These are phyloP conservation scores for Bruguiera hainesii DNA, from an alignment of 441 rosid species.

Conservation along the genomic window DNA sequence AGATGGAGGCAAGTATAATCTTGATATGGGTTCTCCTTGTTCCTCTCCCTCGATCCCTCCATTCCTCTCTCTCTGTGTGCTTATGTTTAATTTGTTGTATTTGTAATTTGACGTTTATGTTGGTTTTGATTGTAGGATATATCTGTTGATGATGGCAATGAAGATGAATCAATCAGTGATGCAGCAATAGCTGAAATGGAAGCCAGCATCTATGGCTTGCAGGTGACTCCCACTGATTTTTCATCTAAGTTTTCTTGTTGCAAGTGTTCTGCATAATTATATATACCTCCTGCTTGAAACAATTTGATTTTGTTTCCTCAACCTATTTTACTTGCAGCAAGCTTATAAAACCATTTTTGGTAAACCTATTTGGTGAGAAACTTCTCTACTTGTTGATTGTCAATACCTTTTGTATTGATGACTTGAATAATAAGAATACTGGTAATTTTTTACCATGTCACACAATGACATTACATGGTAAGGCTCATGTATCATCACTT, in stretches of 20 bases:
- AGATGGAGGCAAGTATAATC: slow-evolving; percentile 28
- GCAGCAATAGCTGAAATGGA: slow-evolving; percentile 68
- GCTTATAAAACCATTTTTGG: not conserved
- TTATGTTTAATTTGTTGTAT: slow-evolving; percentile 8
- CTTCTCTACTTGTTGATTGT: too few relatives aligned
- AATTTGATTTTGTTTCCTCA: slow-evolving; percentile 1
- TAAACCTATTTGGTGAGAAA: too few relatives aligned
- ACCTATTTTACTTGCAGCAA: slow-evolving; percentile 6
- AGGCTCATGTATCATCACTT: too few relatives aligned
- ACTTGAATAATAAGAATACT: too few relatives aligned
- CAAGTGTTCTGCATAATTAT: not conserved
- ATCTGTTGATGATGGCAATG: slow-evolving; percentile 29
- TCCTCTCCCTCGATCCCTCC: not conserved
- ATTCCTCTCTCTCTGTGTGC: too few relatives aligned
- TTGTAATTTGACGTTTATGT: slow-evolving; percentile 12
- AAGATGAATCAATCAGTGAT: slow-evolving; percentile 38
- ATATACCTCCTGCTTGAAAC: not conserved
- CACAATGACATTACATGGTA: too few relatives aligned
- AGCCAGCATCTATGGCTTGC: slow-evolving; percentile 78
- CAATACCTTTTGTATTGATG: too few relatives aligned
- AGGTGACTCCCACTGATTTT: slow-evolving; percentile 37
- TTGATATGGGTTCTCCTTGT: not conserved
- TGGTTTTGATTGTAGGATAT: slow-evolving; percentile 38
- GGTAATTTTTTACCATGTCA: too few relatives aligned
- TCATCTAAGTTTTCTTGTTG: not conserved